Conservation (phyloP, 75 land plant genomes). For the Cryptomeria japonica region DNA sequence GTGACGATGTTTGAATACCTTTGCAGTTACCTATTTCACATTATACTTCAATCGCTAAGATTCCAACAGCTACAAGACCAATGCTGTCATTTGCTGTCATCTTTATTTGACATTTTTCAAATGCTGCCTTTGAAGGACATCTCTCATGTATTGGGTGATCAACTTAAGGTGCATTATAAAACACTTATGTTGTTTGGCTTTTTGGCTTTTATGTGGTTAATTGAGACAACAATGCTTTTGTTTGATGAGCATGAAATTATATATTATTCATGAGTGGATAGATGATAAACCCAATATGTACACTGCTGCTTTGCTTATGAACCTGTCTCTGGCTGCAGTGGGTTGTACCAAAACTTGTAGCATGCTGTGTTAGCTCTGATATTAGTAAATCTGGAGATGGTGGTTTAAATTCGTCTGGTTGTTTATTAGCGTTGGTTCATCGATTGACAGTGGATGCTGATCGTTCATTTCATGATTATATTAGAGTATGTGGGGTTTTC, state of each 20-base stretch:
- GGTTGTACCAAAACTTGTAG: conserved; percentile 76
- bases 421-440: conserved; percentile 57
- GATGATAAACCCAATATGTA: not conserved
- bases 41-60: conserved; percentile 65
- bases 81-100: conserved; percentile 66
- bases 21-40: conserved; percentile 88
- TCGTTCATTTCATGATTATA: conserved; percentile 50
- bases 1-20: not conserved
- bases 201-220: not conserved
- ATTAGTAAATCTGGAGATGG: conserved; percentile 7
- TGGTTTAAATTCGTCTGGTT: conserved; percentile 14
- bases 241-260: not conserved
- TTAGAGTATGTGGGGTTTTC: conserved; percentile 44
- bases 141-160: conserved; percentile 59
- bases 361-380: conserved; percentile 49
- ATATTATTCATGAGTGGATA: not conserved
- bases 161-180: conserved; percentile 65
- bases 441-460: conserved; percentile 72
- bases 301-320: not conserved
- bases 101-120: conserved; percentile 48
- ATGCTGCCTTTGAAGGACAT: conserved; percentile 23
- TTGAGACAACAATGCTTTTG: not conserved
- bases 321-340: conserved; percentile 39
- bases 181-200: not conserved
- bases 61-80: conserved; percentile 56